Evolutionary conservation across 1,284 basidiomycete genomes (phyloP), one percentile per base, ranked within the genome.

Genomic region (Polyporus tsugae): DNA sequence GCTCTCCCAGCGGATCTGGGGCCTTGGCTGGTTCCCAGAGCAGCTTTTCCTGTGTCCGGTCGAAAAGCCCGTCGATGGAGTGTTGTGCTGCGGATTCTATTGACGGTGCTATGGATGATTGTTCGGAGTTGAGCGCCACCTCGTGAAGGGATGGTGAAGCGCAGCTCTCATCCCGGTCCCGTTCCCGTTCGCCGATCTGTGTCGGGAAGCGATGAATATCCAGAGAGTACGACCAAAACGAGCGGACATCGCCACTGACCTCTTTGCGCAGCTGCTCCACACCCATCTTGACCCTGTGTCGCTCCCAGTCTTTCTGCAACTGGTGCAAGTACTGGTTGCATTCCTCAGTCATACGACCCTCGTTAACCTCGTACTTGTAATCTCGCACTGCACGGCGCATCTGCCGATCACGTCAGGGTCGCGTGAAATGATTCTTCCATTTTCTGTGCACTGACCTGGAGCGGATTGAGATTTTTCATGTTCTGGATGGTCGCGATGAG

Each of bases 261-360:
- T 95, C 93, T 80, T 91, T 93, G 70, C 92, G 89, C 55, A 95
- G 81, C 6, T 90, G 90, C 77, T 94, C 91, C 6, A 95, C 92
- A 4, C 93, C 93, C 29, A 93, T 82, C 76, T 94, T 93, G 41
- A 97, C 89, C 36, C 95, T 85, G 78, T 94, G 91, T 67, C 93
- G 84, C 80, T 98, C 96, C 97, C 97, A 99, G 78, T 99, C 97
- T 75, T 95, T 95, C 80, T 98, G 96, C 13, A 98, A 83, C 76
- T 98, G 96, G 4, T 90, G 92, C 35, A 99, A 87, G 77, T 99
- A 99, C 81, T 98, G 95, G 60, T 89, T 83, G 76, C 97, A 99
- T 78, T 99, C 97, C 33, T 98, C 95, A 6, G 91, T 93, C 95
- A 99, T 98, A 70, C 88, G 87, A 2, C 89, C 86, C 81, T 99